phyloP scores from a whole-genome alignment of 2,329 filamentous ascomycete genomes.

The Aspergillus thermomutatus region DNA sequence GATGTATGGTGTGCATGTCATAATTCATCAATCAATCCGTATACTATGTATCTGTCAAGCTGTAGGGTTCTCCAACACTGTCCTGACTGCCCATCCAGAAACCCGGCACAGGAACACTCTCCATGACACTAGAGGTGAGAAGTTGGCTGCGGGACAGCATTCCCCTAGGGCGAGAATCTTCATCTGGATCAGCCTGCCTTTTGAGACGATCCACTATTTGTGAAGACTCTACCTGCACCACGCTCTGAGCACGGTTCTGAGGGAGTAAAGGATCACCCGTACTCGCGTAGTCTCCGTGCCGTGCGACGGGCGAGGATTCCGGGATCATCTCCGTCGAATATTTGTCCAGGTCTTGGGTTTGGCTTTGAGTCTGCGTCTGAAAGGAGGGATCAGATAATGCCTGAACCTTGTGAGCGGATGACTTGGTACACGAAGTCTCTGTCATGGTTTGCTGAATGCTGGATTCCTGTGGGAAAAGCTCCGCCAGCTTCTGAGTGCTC shows the following conservation, averaged over 20 bases:
- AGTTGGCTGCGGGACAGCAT: slow-evolving; percentile 35
- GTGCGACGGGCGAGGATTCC: slow-evolving; percentile 36
- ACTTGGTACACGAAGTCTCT: slow-evolving; percentile 5
- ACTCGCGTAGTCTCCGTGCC: slow-evolving; percentile 11
- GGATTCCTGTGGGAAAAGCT: slow-evolving; percentile 35
- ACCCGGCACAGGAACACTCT: slow-evolving; percentile 40
- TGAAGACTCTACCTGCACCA: slow-evolving; percentile 42
- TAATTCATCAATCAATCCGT: slow-evolving; percentile 1
- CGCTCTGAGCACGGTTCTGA: slow-evolving; percentile 21
- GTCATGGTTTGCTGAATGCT: slow-evolving; percentile 13
- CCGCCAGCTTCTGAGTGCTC: slow-evolving; percentile 35
- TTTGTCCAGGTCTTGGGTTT: slow-evolving; percentile 18
- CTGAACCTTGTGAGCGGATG: slow-evolving; percentile 1
- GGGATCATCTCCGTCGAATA: slow-evolving; percentile 34
- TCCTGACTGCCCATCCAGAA: slow-evolving; percentile 39
- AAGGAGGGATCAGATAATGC: slow-evolving; percentile 4
- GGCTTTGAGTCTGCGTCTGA: slow-evolving; percentile 19
- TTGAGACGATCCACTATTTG: slow-evolving; percentile 31
- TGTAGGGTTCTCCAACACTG: slow-evolving; percentile 37
- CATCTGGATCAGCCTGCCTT: slow-evolving; percentile 8
- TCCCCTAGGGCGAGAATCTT: slow-evolving; percentile 13
- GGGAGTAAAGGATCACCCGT: slow-evolving; percentile 11
- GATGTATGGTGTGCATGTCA: not conserved
- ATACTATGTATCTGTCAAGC: slow-evolving; percentile 20
- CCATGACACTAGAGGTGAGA: slow-evolving; percentile 42